Percentiles rank a stretch among this genome's conserved stretches.
These are phyloP conservation scores for Suillus clintonianus DNA, from an alignment of 768 basidiomycete species.

Conservation along the genomic window DNA sequence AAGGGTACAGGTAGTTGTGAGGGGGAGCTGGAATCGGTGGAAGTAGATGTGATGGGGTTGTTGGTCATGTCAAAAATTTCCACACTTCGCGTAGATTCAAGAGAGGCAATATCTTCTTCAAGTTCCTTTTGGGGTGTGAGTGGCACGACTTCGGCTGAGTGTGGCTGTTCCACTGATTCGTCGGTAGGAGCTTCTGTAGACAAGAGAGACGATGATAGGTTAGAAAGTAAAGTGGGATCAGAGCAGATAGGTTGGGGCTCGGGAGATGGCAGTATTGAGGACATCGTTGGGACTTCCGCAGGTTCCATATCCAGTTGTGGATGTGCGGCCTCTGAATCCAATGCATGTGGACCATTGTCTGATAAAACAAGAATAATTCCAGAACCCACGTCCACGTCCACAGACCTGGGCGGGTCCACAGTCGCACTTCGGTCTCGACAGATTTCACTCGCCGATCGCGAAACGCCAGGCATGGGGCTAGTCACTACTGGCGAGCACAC, in stretches of 20 bases:
- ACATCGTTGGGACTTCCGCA: background rate
- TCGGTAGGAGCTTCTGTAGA: background rate
- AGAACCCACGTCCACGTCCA: background rate
- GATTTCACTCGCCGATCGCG: background rate
- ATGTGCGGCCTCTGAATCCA: background rate
- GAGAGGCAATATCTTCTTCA: slow-evolving; percentile 42
- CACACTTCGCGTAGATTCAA: slow-evolving; percentile 36
- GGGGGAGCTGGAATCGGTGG: background rate
- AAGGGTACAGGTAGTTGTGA: background rate
- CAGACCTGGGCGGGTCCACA: background rate
- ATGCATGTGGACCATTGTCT: background rate
- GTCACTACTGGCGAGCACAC: slow-evolving; percentile 9
- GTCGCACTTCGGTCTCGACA: background rate
- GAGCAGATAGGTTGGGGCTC: background rate
- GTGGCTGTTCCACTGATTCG: background rate
- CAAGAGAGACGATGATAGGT: background rate
- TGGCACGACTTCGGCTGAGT: slow-evolving; percentile 11
- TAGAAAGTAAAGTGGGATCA: background rate
- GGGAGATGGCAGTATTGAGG: background rate
- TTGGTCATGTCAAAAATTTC: background rate
- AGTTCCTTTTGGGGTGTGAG: slow-evolving; percentile 46
- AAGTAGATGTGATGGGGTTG: background rate
- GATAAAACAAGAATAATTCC: background rate
- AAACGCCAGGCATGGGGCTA: background rate
- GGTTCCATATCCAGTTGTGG: background rate